Base-by-base conservation (phyloP, 345 rosid species). In the Acer campestre region DNA sequence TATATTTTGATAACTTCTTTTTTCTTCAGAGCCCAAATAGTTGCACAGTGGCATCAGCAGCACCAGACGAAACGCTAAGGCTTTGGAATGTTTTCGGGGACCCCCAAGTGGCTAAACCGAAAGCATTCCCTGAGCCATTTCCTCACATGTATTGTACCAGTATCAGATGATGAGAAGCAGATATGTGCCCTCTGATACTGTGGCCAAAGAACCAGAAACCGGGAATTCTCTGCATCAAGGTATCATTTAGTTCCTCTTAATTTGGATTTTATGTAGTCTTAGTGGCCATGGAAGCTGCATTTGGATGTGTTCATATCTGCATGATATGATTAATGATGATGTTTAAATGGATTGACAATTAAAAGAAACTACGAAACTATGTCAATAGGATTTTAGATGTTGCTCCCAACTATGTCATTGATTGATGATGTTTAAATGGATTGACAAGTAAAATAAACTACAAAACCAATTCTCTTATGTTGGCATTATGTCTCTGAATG, bases 191-290 rank as follows among this genome's bases (percentile, higher is more conserved):
- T n/a, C n/a, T n/a, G n/a, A n/a, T 65, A 90, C 98, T 80, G 99
- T 94, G 66, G 98, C 99, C 35, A 96, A 96, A 85, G 99, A 96
- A 86, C 97, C 97, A 0, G 99, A 96, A 82, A 96, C 99, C 67
- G 98, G 67, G 98, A 94, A 83, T 96, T 96, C 72, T 96, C n/a
- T n/a, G 99, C 78, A 94, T 96, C 22, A 98, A 96, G 96, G 98
- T 95, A 90, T n/a, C 18, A 35, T 73, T 75, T 7, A 70, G 5
- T 80, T 66, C 31, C 23, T 68, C 55, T 49, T 27, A n/a, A 38
- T 20, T 31, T 31, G 9, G 20, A 20, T 22, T n/a, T 38, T 73
- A 10, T 18, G 40, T 7, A 7, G 59, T 69, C 12, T 10, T 48
- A 69, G 40, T 48, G 29, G 63, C n/a, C 49, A n/a, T 66, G 61